Evolutionary conservation across 495 filamentous ascomycete species (phyloP), one percentile per base, ranked within the genome.

Genomic region (Pyronema domesticum): DNA sequence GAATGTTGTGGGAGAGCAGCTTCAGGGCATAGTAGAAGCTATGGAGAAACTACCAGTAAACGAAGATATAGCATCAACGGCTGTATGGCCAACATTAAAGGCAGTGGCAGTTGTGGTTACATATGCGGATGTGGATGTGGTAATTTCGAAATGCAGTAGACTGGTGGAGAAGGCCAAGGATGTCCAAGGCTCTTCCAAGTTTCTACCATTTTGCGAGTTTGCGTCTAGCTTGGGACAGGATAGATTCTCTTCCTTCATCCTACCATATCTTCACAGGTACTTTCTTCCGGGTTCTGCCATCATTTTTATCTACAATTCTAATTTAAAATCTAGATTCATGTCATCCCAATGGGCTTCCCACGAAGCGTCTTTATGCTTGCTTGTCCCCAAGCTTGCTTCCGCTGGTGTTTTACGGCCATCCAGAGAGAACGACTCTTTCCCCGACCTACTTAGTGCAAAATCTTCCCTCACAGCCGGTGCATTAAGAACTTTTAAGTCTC

Each of bases 161-260:
- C 50, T 62, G 19, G 49, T 58, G 33, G 63, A 65, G 35, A 48
- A 53, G 11, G 58, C 35, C 18, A 64, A 52, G 30, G 57, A 51
- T n/a, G 60, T 63, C 15, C 60, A 58, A 13, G 45, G n/a, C 45
- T 47, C 45, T 47, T 14, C 18, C 45, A 10, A 10, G 69, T 96
- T 96, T 67, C 71, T 95, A 46, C 73, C 78, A 5, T 95, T 95
- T 63, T 95, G 84, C 65, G 80, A 80, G 11, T 81, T 85, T 35
- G 79, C 89, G 57, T 77, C 82, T 0, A 76, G 85, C 40, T 70
- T 88, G 54, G 80, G 83, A 43, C 62, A 73, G 8, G 82, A 89
- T 52, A 74, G 85, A 42, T 98, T 96, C 65, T 72, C 80, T 43
- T 76, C 76, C 50, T 72, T 95, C 9, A 69, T 93, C 9, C 70